Evolutionary conservation across 257 asterid genomes (phyloP).

Genomic region (Solanum dulcamara): DNA sequence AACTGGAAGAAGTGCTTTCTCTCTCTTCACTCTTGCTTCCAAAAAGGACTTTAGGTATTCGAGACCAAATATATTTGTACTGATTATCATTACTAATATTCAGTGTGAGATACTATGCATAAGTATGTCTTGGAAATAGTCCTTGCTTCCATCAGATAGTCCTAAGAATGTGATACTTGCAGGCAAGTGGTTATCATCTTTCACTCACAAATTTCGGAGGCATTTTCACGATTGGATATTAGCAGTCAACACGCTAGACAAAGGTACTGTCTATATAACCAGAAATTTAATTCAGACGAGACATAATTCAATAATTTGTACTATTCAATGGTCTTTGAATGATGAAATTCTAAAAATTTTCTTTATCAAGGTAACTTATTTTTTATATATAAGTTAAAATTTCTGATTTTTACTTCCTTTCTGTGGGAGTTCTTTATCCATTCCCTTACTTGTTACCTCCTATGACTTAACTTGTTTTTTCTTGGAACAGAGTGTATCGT

Average conservation of each 20-base stretch:
- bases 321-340: neutral
- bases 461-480: neutral
- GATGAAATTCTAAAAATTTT: neutral
- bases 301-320: neutral
- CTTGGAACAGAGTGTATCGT: conserved; percentile 39
- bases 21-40: neutral
- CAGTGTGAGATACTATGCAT: neutral
- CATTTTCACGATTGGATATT: conserved; percentile 57
- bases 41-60: neutral
- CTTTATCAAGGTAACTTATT: neutral
- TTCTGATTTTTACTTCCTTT: neutral
- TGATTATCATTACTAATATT: neutral
- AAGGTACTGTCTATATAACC: conserved; percentile 31
- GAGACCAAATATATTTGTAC: neutral
- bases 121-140: neutral
- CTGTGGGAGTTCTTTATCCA: neutral
- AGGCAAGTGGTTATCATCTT: conserved; percentile 87
- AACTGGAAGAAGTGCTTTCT: neutral
- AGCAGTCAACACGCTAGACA: conserved; percentile 64
- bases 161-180: conserved; percentile 21
- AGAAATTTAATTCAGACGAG: neutral
- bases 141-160: neutral
- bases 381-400: neutral
- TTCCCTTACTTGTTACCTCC: neutral
- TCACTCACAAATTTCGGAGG: conserved; percentile 90